Percentiles rank a stretch among this genome's conserved stretches.
Conservation (phyloP, 1,284 basidiomycete species). For the Abortiporus biennis region DNA sequence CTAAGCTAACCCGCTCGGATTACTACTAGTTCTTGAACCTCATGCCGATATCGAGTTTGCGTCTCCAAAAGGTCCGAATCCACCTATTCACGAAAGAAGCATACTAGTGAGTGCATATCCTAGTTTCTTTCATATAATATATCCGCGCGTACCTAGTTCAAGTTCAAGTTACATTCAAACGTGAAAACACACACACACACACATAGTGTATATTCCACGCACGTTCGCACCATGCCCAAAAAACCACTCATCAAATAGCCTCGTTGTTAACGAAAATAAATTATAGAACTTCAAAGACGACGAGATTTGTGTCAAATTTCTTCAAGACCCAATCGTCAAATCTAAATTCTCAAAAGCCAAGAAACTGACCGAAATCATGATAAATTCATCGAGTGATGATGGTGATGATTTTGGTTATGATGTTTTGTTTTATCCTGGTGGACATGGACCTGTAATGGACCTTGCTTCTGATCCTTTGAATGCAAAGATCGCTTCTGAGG, state of each 20-base stretch:
- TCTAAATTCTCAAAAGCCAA: conserved; percentile 55
- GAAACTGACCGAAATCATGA: conserved; percentile 57
- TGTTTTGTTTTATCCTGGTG: conserved; percentile 77
- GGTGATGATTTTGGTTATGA: conserved; percentile 57
- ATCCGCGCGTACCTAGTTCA: too few relatives aligned
- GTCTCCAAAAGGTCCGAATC: conserved; percentile 64
- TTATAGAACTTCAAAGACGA: conserved; percentile 51
- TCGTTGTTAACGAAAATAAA: too few relatives aligned
- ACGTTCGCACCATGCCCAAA: too few relatives aligned
- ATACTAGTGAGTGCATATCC: conserved; percentile 34
- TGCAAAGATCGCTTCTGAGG: conserved; percentile 51
- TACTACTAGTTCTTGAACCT: conserved; percentile 40
- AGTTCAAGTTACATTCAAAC: too few relatives aligned
- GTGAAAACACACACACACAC: too few relatives aligned
- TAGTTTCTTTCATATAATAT: background rate
- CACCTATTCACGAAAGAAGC: conserved; percentile 63
- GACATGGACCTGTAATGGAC: conserved; percentile 70
- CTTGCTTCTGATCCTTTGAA: conserved; percentile 53
- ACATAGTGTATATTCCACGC: too few relatives aligned
- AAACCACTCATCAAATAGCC: too few relatives aligned
- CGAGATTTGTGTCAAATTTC: conserved; percentile 55
- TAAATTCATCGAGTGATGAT: too few relatives aligned
- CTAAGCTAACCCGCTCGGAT: too few relatives aligned
- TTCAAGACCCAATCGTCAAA: conserved; percentile 52
- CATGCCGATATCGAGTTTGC: conserved; percentile 64